Base-by-base conservation (phyloP, 179 eudicot genomes). In the Amaranthus tricolor region DNA sequence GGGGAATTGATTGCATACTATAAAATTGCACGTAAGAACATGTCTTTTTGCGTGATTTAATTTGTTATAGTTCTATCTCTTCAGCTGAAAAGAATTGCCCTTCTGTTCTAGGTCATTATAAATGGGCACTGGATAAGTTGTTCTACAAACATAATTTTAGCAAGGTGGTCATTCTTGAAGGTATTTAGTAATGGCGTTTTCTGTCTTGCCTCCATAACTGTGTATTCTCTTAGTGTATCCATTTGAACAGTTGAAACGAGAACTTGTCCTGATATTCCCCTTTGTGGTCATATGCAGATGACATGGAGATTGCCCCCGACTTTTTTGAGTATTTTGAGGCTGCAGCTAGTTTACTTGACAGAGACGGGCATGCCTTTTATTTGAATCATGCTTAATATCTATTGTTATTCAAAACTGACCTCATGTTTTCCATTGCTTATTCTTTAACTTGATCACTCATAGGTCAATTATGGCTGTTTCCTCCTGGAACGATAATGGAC, bases 401-500 rank as follows among this genome's bases (percentile, higher is more conserved):
- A 2, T 9, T 15, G 9, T 4, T 48, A 63, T 64, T 67, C 60
- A 14, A 45, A 52, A 21, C 40, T 31, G 40, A 31, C 40, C 40
- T 31, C 3, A 31, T 31, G 40, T 31, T 31, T 31, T 31, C n/a
- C n/a, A 31, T 31, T 31, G 40, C 40, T 31, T 31, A 31, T 31
- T 31, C 40, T 31, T 31, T 31, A 31, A 31, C 40, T 31, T 31
- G 40, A 31, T 31, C 40, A 31, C 40, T 82, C 58, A 71, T 52
- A 95, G 99, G 83, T 90, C 99, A 70, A 90, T 95, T 68, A 89
- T 95, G 94, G 99, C 99, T 71, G 93, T 95, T 72, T 95, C 99
- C 70, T 95, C 99, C 55, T 95, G 99, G 99, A 95, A 95, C 85
- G 99, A 95, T 82, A 95, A 95, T 83, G 99, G 99, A 71, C 99